Conservation (phyloP, 1,139 yeast species). For the Casaregolazyma lundiana region DNA sequence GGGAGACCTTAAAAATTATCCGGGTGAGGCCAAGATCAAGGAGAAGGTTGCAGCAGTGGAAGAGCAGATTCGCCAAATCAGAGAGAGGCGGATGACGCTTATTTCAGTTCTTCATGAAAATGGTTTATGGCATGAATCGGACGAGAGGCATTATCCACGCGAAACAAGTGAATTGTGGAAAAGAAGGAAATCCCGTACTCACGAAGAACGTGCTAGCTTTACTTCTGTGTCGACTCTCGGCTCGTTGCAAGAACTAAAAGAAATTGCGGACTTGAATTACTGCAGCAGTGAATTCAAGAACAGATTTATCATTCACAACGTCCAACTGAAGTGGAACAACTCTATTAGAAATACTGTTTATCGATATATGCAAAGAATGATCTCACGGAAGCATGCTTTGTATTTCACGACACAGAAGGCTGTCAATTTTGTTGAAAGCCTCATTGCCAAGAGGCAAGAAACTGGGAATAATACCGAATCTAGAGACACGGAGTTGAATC, state of each 20-base stretch:
- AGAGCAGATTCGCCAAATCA: constrained; percentile 36
- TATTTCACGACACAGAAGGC: constrained; percentile 71
- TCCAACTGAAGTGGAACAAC: constrained; percentile 78
- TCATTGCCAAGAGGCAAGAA: constrained; percentile 30
- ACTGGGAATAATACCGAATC: constrained; percentile 6
- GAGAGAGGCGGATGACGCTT: constrained; percentile 28
- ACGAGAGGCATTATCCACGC: constrained; percentile 6
- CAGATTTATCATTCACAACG: constrained; percentile 71
- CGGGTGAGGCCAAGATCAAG: constrained; percentile 22
- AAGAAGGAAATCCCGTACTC: background rate
- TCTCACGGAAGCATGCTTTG: constrained; percentile 50
- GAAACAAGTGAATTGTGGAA: background rate
- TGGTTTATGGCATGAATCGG: constrained; percentile 13
- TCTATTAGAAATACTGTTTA: constrained; percentile 56
- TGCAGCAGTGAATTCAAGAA: constrained; percentile 53
- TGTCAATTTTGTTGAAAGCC: constrained; percentile 57
- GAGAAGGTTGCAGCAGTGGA: constrained; percentile 30
- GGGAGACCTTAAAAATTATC: constrained; percentile 24
- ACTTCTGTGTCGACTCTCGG: constrained; percentile 11
- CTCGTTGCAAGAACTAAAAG: constrained; percentile 16
- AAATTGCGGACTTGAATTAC: constrained; percentile 22
- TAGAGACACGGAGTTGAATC: constrained; percentile 5
- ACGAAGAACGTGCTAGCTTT: constrained; percentile 10
- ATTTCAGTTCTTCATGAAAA: constrained; percentile 20
- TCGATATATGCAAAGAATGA: constrained; percentile 57